Conservation (phyloP, 2,329 filamentous ascomycete genomes). For the Gaeumannomyces tritici region DNA sequence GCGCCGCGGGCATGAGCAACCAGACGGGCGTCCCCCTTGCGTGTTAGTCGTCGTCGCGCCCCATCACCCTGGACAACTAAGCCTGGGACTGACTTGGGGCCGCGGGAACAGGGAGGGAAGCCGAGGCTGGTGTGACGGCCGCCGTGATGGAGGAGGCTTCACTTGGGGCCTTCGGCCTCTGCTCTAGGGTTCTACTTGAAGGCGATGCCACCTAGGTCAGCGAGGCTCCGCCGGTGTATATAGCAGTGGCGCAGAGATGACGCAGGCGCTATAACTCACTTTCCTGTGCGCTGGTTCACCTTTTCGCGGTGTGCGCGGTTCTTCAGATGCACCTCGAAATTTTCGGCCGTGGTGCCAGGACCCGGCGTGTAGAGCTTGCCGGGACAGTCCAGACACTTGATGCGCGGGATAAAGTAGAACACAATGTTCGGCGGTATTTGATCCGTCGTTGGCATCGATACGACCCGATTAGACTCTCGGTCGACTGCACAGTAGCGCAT, state of each 20-base stretch:
- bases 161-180: background rate
- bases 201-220: background rate
- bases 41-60: background rate
- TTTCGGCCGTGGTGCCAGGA: slow-evolving; percentile 72
- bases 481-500: slow-evolving; percentile 89
- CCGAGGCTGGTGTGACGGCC: too few species aligned
- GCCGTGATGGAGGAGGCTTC: background rate
- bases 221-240: background rate
- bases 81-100: background rate
- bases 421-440: slow-evolving; percentile 55
- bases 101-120: background rate
- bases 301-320: slow-evolving; percentile 72
- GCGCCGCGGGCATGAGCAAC: too few species aligned
- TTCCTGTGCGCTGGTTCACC: slow-evolving; percentile 44
- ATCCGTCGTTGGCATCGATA: slow-evolving; percentile 32
- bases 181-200: background rate
- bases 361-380: slow-evolving; percentile 91
- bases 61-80: background rate
- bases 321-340: slow-evolving; percentile 87
- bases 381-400: slow-evolving; percentile 85
- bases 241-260: too few species aligned
- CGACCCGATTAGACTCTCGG: slow-evolving; percentile 55
- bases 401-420: slow-evolving; percentile 78
- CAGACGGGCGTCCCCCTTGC: background rate
- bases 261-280: slow-evolving; percentile 5